A percentile compares a stretch with the other conserved stretches of the same genome.
These are phyloP conservation scores for Candida broadrunensis DNA, from an alignment of 805 yeast genomes.

Conservation along the genomic window DNA sequence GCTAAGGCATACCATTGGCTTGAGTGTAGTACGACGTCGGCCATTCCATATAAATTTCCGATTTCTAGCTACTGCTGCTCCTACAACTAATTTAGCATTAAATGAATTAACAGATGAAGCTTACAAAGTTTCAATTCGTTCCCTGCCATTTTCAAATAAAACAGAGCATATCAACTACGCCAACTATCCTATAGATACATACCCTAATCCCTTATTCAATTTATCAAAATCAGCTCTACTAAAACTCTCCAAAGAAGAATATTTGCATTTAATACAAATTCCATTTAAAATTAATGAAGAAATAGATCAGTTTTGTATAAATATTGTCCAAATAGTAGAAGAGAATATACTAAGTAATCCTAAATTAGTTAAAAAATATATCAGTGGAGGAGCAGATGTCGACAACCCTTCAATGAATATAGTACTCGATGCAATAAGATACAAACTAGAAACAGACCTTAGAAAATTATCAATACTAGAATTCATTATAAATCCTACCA, in stretches of 20 bases:
- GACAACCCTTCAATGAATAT: constrained; percentile 2
- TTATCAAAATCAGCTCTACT: constrained; percentile 24
- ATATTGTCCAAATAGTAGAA: constrained; percentile 26
- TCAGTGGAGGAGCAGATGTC: constrained; percentile 16
- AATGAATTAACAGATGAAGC: background rate
- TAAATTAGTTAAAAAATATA: constrained; percentile 16
- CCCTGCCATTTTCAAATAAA: constrained; percentile 12
- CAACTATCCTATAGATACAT: constrained; percentile 16
- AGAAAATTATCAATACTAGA: constrained; percentile 22
- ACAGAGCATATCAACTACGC: background rate
- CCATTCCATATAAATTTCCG: background rate
- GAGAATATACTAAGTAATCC: constrained; percentile 23
- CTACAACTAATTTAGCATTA: background rate
- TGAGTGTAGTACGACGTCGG: background rate
- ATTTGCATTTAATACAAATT: constrained; percentile 21
- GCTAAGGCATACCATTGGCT: background rate
- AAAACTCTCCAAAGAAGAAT: constrained; percentile 18
- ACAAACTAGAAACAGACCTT: constrained; percentile 4
- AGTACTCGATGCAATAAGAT: constrained; percentile 7
- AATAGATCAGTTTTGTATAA: constrained; percentile 24
- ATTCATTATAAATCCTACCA: constrained; percentile 21
- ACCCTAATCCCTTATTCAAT: constrained; percentile 33
- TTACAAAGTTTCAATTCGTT: constrained; percentile 7
- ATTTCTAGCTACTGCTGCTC: background rate
- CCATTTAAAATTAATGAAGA: constrained; percentile 22